Evolutionary conservation across 2,329 filamentous ascomycete genomes (phyloP).

Genomic region (Trichoderma gracile): DNA sequence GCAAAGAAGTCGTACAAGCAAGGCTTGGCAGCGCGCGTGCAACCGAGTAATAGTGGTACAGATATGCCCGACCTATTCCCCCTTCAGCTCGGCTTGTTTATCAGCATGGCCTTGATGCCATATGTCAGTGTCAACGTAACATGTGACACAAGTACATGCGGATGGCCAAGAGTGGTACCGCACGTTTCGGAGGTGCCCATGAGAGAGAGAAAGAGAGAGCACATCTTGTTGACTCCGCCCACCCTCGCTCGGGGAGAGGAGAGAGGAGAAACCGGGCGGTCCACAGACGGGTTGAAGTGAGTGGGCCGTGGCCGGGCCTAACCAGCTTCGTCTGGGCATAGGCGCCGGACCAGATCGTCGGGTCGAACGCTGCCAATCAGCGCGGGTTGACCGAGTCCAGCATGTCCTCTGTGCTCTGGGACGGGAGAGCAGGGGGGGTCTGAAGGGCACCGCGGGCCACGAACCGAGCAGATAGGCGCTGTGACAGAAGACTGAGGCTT

Average conservation of each 20-base stretch:
- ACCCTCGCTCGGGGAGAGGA: conserved; percentile 9
- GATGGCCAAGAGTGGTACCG: too few relatives aligned
- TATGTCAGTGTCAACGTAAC: too few relatives aligned
- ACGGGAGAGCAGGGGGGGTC: conserved; percentile 6
- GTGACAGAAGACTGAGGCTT: conserved; percentile 12
- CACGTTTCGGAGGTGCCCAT: too few relatives aligned
- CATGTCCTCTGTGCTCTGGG: neutral
- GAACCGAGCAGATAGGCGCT: conserved; percentile 25
- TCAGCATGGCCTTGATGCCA: too few relatives aligned
- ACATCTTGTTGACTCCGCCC: neutral
- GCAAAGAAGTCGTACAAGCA: neutral
- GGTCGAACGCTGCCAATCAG: conserved; percentile 30
- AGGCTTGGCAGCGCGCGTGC: neutral
- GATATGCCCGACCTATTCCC: conserved; percentile 10
- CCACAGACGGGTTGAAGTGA: conserved; percentile 19
- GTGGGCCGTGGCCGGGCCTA: conserved; percentile 31
- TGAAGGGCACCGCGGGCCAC: conserved; percentile 20
- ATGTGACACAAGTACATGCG: too few relatives aligned
- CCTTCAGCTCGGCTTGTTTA: too few relatives aligned
- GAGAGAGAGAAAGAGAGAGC: too few relatives aligned
- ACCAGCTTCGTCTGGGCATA: conserved; percentile 35
- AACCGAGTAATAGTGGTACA: neutral
- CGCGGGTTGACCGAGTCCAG: neutral
- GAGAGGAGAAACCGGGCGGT: conserved; percentile 7
- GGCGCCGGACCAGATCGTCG: conserved; percentile 41